Evolutionary conservation across 768 basidiomycete species (phyloP), one percentile per base, ranked within the genome.

Genomic region (Boletus vermiculosoides): DNA sequence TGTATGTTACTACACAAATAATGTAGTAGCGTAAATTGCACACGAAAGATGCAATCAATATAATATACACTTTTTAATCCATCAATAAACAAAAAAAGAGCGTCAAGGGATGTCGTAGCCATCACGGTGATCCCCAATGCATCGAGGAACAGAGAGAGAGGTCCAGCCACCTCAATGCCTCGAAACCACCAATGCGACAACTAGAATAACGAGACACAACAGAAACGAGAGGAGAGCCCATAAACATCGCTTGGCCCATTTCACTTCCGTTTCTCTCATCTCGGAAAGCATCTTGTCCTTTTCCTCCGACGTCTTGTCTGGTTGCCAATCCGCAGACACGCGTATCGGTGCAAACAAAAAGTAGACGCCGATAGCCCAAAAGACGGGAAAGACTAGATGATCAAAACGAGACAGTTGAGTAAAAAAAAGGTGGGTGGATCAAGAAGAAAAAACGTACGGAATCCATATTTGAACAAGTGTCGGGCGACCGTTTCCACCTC

Each of bases 391-490:
- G 50, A 85, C 84, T 86, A 4, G 18, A 2, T 0, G 23, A 25
- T 22, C 46, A 7, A 58, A 40, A 20, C 7, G 20, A 20, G 10
- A 40, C 9, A 20, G 39, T 40, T 20, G 39, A 40, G n/a, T 9
- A 34, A 44, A 30, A 25, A 25, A 5, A 25, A 28, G 18, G 9
- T 33, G 15, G 5, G 3, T 20, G 16, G 11, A 33, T 28, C 40
- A 7, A 25, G 20, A 34, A 4, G 28, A 5, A 25, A 25, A 30
- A 0, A 51, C 84, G 65, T 62, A 86, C 85, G 64, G 64, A 86
- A 85, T 44, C 84, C 83, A 56, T 84, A 85, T 63, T 80, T 81
- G 73, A 86, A 86, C 45, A 86, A 69, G 66, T 80, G 83, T 71
- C 80, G 78, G 7, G 84, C 81, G 48, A 85, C 78, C 25, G 83